A percentile compares a stretch with the other conserved stretches of the same genome.
phyloP scores from a whole-genome alignment of 1,284 basidiomycete species.

The Papiliotrema flavescens region DNA sequence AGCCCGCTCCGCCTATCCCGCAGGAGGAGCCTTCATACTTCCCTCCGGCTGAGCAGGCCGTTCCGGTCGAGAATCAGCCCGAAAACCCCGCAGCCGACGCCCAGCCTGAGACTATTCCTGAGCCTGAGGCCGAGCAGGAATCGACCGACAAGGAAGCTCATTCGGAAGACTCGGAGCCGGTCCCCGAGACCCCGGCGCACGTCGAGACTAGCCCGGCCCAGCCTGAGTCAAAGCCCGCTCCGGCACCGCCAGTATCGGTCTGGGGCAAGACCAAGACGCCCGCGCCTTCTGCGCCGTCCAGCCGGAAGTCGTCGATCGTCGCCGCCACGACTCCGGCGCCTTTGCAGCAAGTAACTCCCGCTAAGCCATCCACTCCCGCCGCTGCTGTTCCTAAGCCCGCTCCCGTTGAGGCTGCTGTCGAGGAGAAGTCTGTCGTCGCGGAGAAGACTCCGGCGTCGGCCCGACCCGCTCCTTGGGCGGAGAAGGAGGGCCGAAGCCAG shows the following conservation, averaged over 20 bases:
- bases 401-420: slow-evolving; percentile 52
- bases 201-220: slow-evolving; percentile 4
- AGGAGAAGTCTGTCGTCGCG: slow-evolving; percentile 58
- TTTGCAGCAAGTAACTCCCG: slow-evolving; percentile 17
- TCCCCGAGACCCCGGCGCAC: slow-evolving; percentile 5
- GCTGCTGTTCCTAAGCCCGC: slow-evolving; percentile 32
- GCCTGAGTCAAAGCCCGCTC: slow-evolving; percentile 10
- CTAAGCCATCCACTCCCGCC: slow-evolving; percentile 14
- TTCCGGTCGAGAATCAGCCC: slow-evolving; percentile 7
- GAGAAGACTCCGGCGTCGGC: slow-evolving; percentile 16
- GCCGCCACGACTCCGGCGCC: slow-evolving; percentile 12
- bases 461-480: slow-evolving; percentile 45
- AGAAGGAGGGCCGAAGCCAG: slow-evolving; percentile 47
- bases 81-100: background rate
- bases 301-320: slow-evolving; percentile 30
- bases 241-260: slow-evolving; percentile 20
- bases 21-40: slow-evolving; percentile 23
- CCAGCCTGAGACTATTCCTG: background rate
- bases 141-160: background rate
- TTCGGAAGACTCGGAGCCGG: slow-evolving; percentile 1
- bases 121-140: background rate
- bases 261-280: slow-evolving; percentile 21
- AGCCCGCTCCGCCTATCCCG: slow-evolving; percentile 1
- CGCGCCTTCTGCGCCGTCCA: slow-evolving; percentile 18
- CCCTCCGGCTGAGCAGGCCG: slow-evolving; percentile 14